Base-by-base conservation (phyloP, 2,329 filamentous ascomycete species). In the Fusarium napiforme region DNA sequence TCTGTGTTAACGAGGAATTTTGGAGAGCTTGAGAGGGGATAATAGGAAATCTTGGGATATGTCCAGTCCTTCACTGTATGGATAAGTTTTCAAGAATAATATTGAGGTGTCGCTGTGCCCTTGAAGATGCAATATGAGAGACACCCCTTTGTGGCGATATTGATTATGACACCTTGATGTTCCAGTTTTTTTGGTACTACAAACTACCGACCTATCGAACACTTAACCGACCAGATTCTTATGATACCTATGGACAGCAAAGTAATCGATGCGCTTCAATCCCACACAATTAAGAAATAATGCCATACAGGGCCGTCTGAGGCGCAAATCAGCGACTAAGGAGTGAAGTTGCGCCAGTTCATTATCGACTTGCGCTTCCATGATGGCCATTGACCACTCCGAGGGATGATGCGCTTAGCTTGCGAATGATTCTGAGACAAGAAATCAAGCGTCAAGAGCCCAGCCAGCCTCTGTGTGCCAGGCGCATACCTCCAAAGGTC, bases 401-500 rank as follows among this genome's bases (percentile, higher is more conserved):
- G 53, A 71, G 65, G 60, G 65, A 75, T 64, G 69, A 62, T 73
- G 58, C 59, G 66, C 72, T 72, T 68, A 59, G 60, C 42, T 66
- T 72, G 34, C 16, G 26, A 50, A 60, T 57, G 47, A 66, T 37
- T 68, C 65, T 36, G 59, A 75, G 72, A 75, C 72, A 75, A 36
- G 30, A 55, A 67, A 71, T 36, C 39, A 68, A 39, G 57, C 56
- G 63, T 47, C 26, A 58, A 73, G 55, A 52, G 37, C 36, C 55
- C 43, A 58, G 60, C 55, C 61, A 62, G 68, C 60, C 56, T 69
- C 56, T 40, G 36, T 26, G 26, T 56, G 49, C 50, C 42, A 46
- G 56, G 55, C 50, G 65, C 61, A 73, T 64, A 47, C 32, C 42
- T 49, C 26, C 36, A 56, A 58, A 60, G 67, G 49, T 45, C 26